These are phyloP conservation scores for Gaultheria prostrata DNA, from an alignment of 148 eudicot genomes.

Conservation along the genomic window DNA sequence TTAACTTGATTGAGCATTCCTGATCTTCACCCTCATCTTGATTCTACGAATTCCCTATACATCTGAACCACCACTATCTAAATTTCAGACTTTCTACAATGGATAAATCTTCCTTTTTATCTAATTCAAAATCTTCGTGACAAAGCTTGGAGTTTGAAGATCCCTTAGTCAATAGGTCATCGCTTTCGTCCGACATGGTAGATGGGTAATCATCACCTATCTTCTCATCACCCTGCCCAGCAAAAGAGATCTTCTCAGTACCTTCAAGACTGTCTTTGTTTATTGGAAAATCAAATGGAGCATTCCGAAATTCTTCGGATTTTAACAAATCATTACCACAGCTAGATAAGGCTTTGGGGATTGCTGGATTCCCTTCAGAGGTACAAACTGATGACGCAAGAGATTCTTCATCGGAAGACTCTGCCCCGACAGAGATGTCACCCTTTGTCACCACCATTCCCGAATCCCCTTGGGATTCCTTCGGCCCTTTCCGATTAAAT, in stretches of 20 bases:
- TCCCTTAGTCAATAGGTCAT: not conserved
- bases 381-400: slow-evolving; percentile 29
- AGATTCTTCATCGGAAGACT: slow-evolving; percentile 50
- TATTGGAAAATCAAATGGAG: slow-evolving; percentile 13
- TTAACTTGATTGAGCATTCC: not conserved
- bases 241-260: not conserved
- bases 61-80: not conserved
- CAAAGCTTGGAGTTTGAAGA: slow-evolving; percentile 13
- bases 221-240: slow-evolving; percentile 4
- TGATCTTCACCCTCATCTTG: not conserved
- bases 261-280: not conserved
- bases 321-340: slow-evolving; percentile 19
- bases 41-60: slow-evolving; percentile 11
- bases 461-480: slow-evolving; percentile 18
- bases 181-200: not conserved
- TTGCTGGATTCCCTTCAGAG: slow-evolving; percentile 21
- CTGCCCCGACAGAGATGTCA: slow-evolving; percentile 23
- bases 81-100: not conserved
- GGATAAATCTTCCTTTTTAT: not conserved
- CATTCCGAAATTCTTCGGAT: slow-evolving; percentile 17
- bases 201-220: not conserved
- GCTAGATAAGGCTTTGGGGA: slow-evolving; percentile 14
- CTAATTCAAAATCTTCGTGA: not conserved
- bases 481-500: slow-evolving; percentile 47
- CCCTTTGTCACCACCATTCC: slow-evolving; percentile 9